Conservation (phyloP, 805 yeast species). For the Candida ulmi region DNA sequence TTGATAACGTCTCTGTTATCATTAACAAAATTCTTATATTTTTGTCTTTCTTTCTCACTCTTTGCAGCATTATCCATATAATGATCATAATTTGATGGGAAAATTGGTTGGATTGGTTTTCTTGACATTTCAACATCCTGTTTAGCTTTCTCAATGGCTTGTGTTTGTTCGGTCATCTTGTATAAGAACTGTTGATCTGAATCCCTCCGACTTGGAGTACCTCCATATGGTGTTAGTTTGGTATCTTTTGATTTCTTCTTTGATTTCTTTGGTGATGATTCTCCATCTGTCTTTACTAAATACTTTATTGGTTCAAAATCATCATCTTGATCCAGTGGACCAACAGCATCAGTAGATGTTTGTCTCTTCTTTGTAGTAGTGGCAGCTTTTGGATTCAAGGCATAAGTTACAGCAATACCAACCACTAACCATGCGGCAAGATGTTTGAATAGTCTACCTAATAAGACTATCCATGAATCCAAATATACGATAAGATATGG, state of each 20-base stretch:
- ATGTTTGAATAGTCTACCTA: conserved; percentile 16
- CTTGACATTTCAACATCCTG: conserved; percentile 9
- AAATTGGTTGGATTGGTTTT: conserved; percentile 1
- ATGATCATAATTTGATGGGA: conserved; percentile 10
- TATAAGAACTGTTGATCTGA: conserved; percentile 11
- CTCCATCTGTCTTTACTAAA: not conserved
- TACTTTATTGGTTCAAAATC: not conserved
- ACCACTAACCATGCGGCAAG: conserved; percentile 14
- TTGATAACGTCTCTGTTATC: conserved; percentile 5
- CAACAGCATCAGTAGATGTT: not conserved
- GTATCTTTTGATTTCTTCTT: conserved; percentile 3
- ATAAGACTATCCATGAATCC: conserved; percentile 19
- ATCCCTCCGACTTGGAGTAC: not conserved
- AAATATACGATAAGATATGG: conserved; percentile 19
- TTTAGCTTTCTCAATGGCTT: conserved; percentile 11
- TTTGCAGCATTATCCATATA: conserved; percentile 18
- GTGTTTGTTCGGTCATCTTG: conserved; percentile 15
- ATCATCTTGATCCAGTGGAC: not conserved
- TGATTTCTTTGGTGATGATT: not conserved
- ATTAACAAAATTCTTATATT: conserved; percentile 14
- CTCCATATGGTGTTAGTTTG: conserved; percentile 3
- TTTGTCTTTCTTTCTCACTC: conserved; percentile 12
- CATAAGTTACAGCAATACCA: conserved; percentile 12
- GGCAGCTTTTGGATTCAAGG: conserved; percentile 8
- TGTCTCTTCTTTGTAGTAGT: not conserved